Evolutionary conservation across 2,329 filamentous ascomycete species (phyloP).

Genomic region (Diaporthe sp.): DNA sequence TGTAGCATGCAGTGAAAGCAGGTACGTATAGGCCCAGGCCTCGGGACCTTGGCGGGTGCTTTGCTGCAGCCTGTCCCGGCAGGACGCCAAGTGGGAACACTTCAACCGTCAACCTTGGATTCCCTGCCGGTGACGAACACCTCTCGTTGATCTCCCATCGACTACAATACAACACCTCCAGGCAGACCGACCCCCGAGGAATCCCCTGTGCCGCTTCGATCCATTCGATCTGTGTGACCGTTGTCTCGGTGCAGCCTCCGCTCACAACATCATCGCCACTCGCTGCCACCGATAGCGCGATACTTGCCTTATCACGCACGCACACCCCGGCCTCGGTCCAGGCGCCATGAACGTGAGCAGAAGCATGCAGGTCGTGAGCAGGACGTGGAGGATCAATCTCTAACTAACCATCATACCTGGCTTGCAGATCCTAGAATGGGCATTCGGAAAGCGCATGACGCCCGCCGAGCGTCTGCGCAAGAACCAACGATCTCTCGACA

Average conservation of each 20-base stretch:
- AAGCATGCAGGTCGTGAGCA: slow-evolving; percentile 15
- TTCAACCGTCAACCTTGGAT: slow-evolving; percentile 14
- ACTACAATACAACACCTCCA: neutral
- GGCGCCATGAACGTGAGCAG: slow-evolving; percentile 64
- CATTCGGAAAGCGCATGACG: slow-evolving; percentile 99
- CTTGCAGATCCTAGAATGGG: slow-evolving; percentile 94
- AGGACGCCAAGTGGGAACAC: slow-evolving; percentile 26
- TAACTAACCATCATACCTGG: slow-evolving; percentile 41
- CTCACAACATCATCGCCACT: neutral
- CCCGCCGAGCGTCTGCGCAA: slow-evolving; percentile 90
- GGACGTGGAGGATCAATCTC: neutral
- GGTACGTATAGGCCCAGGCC: neutral
- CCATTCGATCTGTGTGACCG: neutral
- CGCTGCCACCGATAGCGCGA: slow-evolving; percentile 14
- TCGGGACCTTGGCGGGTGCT: slow-evolving; percentile 15
- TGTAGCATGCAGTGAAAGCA: slow-evolving; percentile 16
- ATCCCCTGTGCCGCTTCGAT: neutral
- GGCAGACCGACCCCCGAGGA: neutral
- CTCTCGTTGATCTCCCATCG: slow-evolving; percentile 3
- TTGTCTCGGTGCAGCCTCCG: neutral
- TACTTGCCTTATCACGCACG: slow-evolving; percentile 28
- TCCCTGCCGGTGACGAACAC: slow-evolving; percentile 17
- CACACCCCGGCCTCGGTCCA: slow-evolving; percentile 37
- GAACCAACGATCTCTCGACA: slow-evolving; percentile 96
- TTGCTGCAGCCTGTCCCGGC: slow-evolving; percentile 22